Percentiles rank a stretch among this genome's conserved stretches.
phyloP scores from a whole-genome alignment of 75 land plant species.

The Pinus tabuliformis region DNA sequence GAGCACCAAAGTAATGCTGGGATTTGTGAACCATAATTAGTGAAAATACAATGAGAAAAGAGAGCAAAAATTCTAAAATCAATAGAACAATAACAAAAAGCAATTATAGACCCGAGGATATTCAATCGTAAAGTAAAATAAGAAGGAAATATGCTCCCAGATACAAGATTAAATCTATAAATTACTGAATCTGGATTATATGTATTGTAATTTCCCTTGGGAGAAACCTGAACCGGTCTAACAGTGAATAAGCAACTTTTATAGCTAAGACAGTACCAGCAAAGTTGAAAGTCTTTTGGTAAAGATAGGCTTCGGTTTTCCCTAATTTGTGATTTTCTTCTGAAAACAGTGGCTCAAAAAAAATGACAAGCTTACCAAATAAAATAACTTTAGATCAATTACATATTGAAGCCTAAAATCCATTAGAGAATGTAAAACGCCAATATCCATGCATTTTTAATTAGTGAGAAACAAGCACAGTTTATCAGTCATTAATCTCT shows the following conservation, averaged over 20 bases:
- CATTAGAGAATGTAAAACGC: not conserved
- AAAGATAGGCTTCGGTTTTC: not conserved
- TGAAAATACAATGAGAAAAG: not conserved
- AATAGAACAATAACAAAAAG: not conserved
- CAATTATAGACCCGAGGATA: not conserved
- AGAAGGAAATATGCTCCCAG: not conserved
- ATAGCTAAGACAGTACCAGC: not conserved
- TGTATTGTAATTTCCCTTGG: not conserved
- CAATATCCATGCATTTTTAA: not conserved
- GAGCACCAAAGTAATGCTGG: not conserved
- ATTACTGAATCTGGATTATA: not conserved
- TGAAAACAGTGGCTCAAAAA: not conserved
- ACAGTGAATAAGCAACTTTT: not conserved
- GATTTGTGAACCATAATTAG: not conserved
- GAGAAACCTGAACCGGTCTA: not conserved
- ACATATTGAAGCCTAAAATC: not conserved
- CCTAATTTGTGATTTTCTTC: not conserved
- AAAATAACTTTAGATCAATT: not conserved
- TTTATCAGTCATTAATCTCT: not conserved
- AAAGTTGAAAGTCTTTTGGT: not conserved
- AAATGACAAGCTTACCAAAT: not conserved
- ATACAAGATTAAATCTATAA: not conserved
- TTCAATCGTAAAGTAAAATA: not conserved
- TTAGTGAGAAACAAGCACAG: not conserved
- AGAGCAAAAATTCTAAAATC: not conserved